Base-by-base conservation (phyloP, 1,139 yeast species). In the Pichia sp. region DNA sequence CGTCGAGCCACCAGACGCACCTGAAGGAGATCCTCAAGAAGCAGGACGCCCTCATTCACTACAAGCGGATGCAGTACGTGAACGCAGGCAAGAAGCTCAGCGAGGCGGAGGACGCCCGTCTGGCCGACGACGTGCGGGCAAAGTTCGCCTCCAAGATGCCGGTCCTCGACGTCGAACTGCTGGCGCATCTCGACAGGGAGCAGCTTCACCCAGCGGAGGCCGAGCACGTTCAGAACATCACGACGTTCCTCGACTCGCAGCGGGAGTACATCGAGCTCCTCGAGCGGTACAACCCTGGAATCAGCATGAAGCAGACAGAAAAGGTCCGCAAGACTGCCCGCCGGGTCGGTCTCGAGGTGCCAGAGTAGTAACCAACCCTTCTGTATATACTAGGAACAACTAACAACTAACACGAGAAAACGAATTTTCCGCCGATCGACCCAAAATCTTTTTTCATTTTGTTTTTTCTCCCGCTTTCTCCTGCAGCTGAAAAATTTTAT, bases 201-300 rank as follows among this genome's bases (percentile, higher is more conserved):
- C 58, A 57, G 6, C 54, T 60, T 29, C 58, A 60, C 19, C 56
- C 65, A 15, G 64, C 67, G 32, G 69, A 69, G 34, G 58, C 63
- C 53, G 66, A 67, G 59, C 72, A 81, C 61, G 75, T 85, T 54
- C 57, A 65, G 8, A 85, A 83, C 62, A 75, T 84, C 11, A 67
- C 76, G 29, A 71, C 72, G 3, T 92, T 83, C 65, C 74, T 92
- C 55, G 75, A 76, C 50, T 82, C 86, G 59, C 98, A 92, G 69
- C 77, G 95, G 60, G 81, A 77, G 10, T 92, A 90, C 71, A 83
- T 82, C 58, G 93, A 86, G 60, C 76, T 93, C 54, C 75, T 92
- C 52, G 95, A 87, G 61, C 78, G 96, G 62, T 92, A 92, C 70
- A 90, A 92, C 65, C 93, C 96, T 1, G 96, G 96, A 1, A 76